A percentile compares a stretch with the other conserved stretches of the same genome.
Conservation (phyloP, 108 stramenopile genomes). For the Nitzschia putrida region DNA sequence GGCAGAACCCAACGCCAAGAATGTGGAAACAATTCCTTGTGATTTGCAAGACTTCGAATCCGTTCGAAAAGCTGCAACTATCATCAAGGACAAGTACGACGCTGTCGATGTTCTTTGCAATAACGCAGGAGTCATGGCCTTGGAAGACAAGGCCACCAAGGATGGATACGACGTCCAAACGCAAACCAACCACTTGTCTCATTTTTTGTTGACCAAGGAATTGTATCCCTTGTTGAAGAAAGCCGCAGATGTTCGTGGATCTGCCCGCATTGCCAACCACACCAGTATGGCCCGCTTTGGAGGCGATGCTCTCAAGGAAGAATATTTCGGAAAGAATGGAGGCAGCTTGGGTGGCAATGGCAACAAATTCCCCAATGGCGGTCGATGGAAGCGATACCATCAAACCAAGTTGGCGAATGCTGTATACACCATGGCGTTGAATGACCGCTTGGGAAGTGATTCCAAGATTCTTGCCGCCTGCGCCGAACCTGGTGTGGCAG, state of each 20-base stretch:
- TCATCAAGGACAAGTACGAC: constrained; percentile 35
- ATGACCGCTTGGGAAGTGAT: constrained; percentile 27
- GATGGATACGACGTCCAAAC: constrained; percentile 69
- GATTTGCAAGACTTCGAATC: constrained; percentile 44
- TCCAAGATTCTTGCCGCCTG: constrained; percentile 11
- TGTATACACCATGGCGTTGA: constrained; percentile 47
- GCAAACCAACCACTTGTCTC: constrained; percentile 59
- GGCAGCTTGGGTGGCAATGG: constrained; percentile 51
- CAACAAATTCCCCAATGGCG: too few relatives aligned
- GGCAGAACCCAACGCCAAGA: constrained; percentile 19
- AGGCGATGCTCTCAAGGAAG: constrained; percentile 44
- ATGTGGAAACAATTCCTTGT: constrained; percentile 43
- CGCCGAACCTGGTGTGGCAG: constrained; percentile 14
- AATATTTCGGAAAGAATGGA: constrained; percentile 49
- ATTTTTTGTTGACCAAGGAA: constrained; percentile 60
- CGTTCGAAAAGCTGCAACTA: constrained; percentile 38
- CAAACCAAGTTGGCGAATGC: constrained; percentile 70
- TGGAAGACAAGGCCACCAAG: constrained; percentile 32
- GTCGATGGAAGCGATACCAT: constrained; percentile 42
- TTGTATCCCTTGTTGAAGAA: constrained; percentile 41
- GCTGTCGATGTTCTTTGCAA: constrained; percentile 39
- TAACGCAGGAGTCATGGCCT: constrained; percentile 68
- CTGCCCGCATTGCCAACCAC: constrained; percentile 49
- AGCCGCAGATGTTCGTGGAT: constrained; percentile 31
- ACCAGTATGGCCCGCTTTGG: too few relatives aligned